Base-by-base conservation (phyloP, 169 alveolate genomes). In the Fabrea salina region DNA sequence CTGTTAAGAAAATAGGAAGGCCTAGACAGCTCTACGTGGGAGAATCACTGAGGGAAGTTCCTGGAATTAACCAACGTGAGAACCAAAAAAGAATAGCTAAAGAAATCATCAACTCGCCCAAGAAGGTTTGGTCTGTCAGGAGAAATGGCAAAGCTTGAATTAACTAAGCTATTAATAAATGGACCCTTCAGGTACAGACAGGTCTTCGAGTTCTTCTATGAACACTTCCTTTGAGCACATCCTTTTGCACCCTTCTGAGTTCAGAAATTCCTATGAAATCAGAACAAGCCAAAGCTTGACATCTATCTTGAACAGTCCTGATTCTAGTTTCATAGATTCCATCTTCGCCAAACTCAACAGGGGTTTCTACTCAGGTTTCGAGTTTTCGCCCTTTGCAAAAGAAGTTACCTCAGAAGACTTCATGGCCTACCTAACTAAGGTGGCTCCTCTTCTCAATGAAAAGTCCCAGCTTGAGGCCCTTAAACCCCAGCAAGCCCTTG, bases 21-120 rank as follows among this genome's bases (percentile, higher is more conserved):
- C 96, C 96, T 16, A 82, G 96, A 59, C 87, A 92, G 72, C 74
- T 89, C 2, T 89, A 92, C 84, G 92, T 88, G 7, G 96, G 96
- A 0, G 61, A 61, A 35, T 54, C 35, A 5, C 22, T 49, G 22
- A 87, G 91, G 82, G 84, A 82, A n/a, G 80, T 72, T 27, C 78
- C 72, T 30, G 72, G 25, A 6, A 72, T 19, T n/a, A 56, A 66
- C 19, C 13, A 3, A 37, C 33, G 76, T 30, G 56, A 33, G n/a
- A 43, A 35, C 49, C 25, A 33, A 51, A 33, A 19, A 32, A 58
- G 19, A 11, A 58, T 58, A 30, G 6, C 49, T 3, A 37, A 27
- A 3, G 71, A 25, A 25, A 58, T 32, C 33, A 25, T 25, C 19
- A 27, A 25, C 13, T 27, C 43, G 5, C 43, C 71, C 5, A 58